phyloP scores from a whole-genome alignment of 2,329 filamentous ascomycete species.

The Alternaria solani region DNA sequence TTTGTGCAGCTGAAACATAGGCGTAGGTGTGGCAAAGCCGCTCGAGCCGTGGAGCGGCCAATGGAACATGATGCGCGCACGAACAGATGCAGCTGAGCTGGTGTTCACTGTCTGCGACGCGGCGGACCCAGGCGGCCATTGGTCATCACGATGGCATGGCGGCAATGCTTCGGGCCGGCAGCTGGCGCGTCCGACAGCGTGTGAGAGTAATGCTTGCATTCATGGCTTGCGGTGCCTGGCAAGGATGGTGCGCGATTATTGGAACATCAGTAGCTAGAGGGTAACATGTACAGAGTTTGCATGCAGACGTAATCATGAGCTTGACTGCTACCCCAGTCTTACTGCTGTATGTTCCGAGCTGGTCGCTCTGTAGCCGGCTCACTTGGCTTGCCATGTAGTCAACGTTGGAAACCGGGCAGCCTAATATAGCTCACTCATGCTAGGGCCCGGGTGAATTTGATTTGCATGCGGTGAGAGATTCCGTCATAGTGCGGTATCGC shows the following conservation, averaged over 20 bases:
- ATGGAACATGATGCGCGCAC: conserved; percentile 12
- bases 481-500: conserved; percentile 27
- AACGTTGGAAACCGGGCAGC: conserved; percentile 33
- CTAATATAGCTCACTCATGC: conserved; percentile 30
- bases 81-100: background rate
- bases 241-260: background rate
- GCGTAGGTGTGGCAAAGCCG: conserved; percentile 22
- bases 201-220: background rate
- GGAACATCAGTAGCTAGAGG: background rate
- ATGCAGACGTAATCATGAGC: conserved; percentile 19
- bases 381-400: conserved; percentile 14
- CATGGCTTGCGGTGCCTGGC: background rate
- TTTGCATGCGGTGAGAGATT: conserved; percentile 21
- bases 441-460: conserved; percentile 18
- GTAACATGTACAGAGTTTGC: conserved; percentile 14
- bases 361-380: conserved; percentile 24
- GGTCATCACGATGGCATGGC: background rate
- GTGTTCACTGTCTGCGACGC: conserved; percentile 1
- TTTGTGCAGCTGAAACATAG: conserved; percentile 22
- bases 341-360: conserved; percentile 4
- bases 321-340: conserved; percentile 8
- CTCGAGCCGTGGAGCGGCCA: conserved; percentile 13
- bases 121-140: background rate
- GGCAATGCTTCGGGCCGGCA: background rate
- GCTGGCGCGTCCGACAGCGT: background rate